phyloP scores from a whole-genome alignment of 2,329 filamentous ascomycete species.

The Penicillium sp. region DNA sequence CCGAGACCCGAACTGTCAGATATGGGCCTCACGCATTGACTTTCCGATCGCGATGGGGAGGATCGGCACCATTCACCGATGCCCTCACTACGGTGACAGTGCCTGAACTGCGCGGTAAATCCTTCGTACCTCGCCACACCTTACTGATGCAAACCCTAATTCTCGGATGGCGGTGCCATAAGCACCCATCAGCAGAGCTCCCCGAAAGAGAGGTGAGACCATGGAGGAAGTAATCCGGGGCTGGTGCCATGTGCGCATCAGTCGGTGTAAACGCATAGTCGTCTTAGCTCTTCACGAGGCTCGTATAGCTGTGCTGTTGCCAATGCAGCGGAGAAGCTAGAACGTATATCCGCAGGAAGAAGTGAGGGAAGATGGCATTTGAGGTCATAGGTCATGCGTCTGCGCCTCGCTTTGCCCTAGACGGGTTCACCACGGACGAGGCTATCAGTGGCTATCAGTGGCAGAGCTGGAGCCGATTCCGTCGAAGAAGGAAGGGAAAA shows the following conservation, averaged over 20 bases:
- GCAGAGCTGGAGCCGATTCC: not conserved
- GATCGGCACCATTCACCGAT: conserved; percentile 1
- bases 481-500: not conserved
- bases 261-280: conserved; percentile 18
- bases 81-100: conserved; percentile 2
- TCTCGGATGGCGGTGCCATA: not conserved
- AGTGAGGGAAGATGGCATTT: not conserved
- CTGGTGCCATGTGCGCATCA: conserved; percentile 23
- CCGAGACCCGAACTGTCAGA: conserved; percentile 14
- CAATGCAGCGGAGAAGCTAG: conserved; percentile 2
- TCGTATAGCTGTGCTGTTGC: conserved; percentile 5
- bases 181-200: not conserved
- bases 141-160: conserved; percentile 7
- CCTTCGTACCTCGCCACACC: conserved; percentile 7
- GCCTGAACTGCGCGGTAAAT: conserved; percentile 21
- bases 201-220: conserved; percentile 3
- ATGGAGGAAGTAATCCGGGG: not conserved
- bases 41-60: conserved; percentile 3
- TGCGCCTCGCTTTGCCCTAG: conserved; percentile 1
- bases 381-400: not conserved
- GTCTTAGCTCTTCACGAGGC: conserved; percentile 2
- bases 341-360: not conserved
- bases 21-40: not conserved
- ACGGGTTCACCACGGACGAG: not conserved
- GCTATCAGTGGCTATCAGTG: not conserved